Evolutionary conservation across 2,329 filamentous ascomycete genomes (phyloP), one percentile per base, ranked within the genome.

Genomic region (Ophiostoma quercus): DNA sequence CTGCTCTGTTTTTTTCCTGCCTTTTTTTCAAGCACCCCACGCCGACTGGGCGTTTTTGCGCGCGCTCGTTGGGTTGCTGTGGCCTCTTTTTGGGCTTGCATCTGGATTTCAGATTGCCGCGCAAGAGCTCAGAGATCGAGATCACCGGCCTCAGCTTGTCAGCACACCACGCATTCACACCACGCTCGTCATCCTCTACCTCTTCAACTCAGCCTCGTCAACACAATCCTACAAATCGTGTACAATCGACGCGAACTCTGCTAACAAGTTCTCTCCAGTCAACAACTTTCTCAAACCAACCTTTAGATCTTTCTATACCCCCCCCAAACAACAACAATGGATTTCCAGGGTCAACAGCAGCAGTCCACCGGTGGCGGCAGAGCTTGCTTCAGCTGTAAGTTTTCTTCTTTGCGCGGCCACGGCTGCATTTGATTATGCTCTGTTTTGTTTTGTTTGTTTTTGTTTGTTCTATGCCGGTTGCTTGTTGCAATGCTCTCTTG

Each of bases 331-430:
- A 62, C 43, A 68, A 71, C 16, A 68, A 74, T 75, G 74, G 74
- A 74, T 66, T 74, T 71, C 72, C 74, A 74, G 70, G 71, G 69
- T 66, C 73, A 74, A 60, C 67, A 74, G 66, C 67, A 69, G 54
- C 25, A 60, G 51, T 32, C 54, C 25, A 47, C 63, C 63, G 71
- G 71, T 70, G 69, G 73, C 70, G 72, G 72, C 41, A 65, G 62
- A 65, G 62, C 62, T 65, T 75, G 74, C 74, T 74, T 74, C 73
- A 74, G 69, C 70, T 75, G 74, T 75, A 69, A 75, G 74, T 74
- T 67, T 74, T 73, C 73, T 37, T 25, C 60, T 37, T 54, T 54
- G 62, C 14, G 51, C 51, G 3, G 51, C 51, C 16, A 25, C 22
- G 22, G 22, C 32, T 14, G 66, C 25, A 66, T 54, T 69, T 67